Evolutionary conservation across 176 grass and related monocot species (phyloP).

Genomic region (Pontederia paniculata): DNA sequence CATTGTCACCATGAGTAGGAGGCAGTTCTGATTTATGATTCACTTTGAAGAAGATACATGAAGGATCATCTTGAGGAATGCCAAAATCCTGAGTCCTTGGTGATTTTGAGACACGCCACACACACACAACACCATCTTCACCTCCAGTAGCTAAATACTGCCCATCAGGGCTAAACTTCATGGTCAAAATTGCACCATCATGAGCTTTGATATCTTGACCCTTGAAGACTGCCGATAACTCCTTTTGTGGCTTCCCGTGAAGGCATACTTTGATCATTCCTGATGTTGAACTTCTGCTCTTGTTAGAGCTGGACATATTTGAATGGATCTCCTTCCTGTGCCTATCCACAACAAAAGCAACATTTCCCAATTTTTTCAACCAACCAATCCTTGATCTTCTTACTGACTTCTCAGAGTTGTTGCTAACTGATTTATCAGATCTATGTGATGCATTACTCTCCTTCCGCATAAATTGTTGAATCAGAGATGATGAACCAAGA

Average conservation of each 20-base stretch:
- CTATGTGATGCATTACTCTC: conserved; percentile 4
- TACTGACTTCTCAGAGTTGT: background rate
- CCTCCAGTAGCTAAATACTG: conserved; percentile 68
- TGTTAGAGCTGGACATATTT: conserved; percentile 34
- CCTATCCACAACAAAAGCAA: conserved; percentile 25
- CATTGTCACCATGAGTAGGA: conserved; percentile 20
- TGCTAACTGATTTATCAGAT: background rate
- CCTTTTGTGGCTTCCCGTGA: conserved; percentile 51
- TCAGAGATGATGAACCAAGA: conserved; percentile 19
- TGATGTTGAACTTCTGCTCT: conserved; percentile 19
- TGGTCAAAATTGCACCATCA: conserved; percentile 66
- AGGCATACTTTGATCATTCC: conserved; percentile 55
- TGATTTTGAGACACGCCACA: conserved; percentile 56
- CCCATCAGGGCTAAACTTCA: conserved; percentile 88
- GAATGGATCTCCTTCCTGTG: conserved; percentile 34
- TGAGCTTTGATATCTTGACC: conserved; percentile 75
- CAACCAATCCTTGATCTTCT: conserved; percentile 44
- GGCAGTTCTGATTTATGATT: conserved; percentile 32
- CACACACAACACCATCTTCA: conserved; percentile 64
- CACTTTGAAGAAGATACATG: conserved; percentile 58
- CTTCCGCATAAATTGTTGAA: conserved; percentile 13
- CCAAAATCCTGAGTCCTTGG: conserved; percentile 24
- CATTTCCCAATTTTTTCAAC: conserved; percentile 51
- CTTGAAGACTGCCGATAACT: conserved; percentile 64
- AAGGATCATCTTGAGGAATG: conserved; percentile 54